A percentile compares a stretch with the other conserved stretches of the same genome.
Conservation (phyloP, 352 stramenopile species). For the Globisporangium acanthophoron region DNA sequence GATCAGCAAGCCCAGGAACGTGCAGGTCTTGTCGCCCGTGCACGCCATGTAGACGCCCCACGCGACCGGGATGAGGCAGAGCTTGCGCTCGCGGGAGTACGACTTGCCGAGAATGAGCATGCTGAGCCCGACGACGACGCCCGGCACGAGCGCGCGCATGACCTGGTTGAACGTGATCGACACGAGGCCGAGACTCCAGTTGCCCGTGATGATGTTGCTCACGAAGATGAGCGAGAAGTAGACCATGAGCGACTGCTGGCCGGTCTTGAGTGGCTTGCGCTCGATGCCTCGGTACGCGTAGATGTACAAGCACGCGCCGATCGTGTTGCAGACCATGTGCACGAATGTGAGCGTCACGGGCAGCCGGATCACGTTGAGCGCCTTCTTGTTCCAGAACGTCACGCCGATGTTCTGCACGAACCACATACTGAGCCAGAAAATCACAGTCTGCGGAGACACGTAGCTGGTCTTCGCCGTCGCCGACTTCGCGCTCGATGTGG, state of each 20-base stretch:
- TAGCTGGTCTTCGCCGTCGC: conserved; percentile 65
- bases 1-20: conserved; percentile 84
- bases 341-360: conserved; percentile 88
- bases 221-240: conserved; percentile 92
- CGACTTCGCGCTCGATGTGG: conserved; percentile 60
- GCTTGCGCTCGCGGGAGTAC: conserved; percentile 71
- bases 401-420: conserved; percentile 92
- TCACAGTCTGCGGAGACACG: conserved; percentile 50
- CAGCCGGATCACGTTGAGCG: conserved; percentile 60
- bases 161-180: conserved; percentile 96
- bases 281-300: conserved; percentile 61
- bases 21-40: conserved; percentile 87
- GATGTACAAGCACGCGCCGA: conserved; percentile 81
- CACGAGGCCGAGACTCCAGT: conserved; percentile 88
- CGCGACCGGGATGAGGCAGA: conserved; percentile 72
- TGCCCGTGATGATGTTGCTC: conserved; percentile 94
- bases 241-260: conserved; percentile 74
- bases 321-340: conserved; percentile 92
- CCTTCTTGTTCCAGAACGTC: conserved; percentile 95
- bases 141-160: conserved; percentile 83
- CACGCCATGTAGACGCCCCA: conserved; percentile 82
- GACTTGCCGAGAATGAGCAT: conserved; percentile 75
- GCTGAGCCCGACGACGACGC: conserved; percentile 73
- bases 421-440: conserved; percentile 84
- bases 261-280: conserved; percentile 53